Conservation (phyloP, 73 alveolate species). For the Effrenium voratum region DNA sequence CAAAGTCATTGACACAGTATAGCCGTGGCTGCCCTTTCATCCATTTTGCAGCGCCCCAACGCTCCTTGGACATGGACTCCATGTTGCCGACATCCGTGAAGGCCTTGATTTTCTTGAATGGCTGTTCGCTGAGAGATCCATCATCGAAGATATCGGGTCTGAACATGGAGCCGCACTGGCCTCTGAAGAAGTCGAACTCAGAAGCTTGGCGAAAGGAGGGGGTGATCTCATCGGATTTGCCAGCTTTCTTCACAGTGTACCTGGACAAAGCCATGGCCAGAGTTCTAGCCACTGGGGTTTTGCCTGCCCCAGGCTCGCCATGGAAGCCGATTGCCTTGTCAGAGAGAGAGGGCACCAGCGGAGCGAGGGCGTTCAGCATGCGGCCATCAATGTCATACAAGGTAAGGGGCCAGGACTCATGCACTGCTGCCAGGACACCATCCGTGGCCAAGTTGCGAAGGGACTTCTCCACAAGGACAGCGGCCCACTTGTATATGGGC, state of each 20-base stretch:
- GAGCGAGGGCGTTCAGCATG: constrained; percentile 38
- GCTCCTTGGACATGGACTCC: constrained; percentile 9
- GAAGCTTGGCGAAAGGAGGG: constrained; percentile 11
- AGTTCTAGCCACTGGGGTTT: constrained; percentile 5
- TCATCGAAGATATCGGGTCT: neutral
- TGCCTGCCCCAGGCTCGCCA: constrained; percentile 44
- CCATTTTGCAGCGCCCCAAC: constrained; percentile 75
- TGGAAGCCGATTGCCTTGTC: constrained; percentile 37
- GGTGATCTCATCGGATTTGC: neutral
- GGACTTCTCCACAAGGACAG: constrained; percentile 26
- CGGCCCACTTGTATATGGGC: constrained; percentile 41
- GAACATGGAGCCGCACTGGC: constrained; percentile 11
- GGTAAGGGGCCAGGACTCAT: constrained; percentile 31
- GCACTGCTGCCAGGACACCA: constrained; percentile 59
- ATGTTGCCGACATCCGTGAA: constrained; percentile 34
- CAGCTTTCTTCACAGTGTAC: neutral
- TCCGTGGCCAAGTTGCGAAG: constrained; percentile 25
- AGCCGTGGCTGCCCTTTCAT: constrained; percentile 36
- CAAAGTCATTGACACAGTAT: constrained; percentile 31
- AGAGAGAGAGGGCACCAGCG: neutral
- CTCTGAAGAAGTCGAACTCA: constrained; percentile 6
- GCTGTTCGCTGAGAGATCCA: neutral
- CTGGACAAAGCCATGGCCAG: constrained; percentile 52
- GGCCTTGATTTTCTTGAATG: constrained; percentile 21
- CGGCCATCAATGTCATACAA: neutral